Conservation (phyloP, 805 yeast species). For the Wickerhamomyces bovis region DNA sequence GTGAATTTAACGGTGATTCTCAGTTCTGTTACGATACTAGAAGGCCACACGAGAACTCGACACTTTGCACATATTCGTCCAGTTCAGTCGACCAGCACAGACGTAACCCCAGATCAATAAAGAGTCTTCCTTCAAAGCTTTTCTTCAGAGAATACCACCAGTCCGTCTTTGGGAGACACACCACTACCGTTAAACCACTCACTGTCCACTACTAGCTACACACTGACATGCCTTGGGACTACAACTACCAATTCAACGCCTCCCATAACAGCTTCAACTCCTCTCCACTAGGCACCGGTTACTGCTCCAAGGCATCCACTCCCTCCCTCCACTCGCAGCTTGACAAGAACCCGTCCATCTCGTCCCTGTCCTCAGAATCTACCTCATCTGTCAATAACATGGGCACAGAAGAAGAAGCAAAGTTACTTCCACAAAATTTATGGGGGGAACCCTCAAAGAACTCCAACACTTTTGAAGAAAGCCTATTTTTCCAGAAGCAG, state of each 20-base stretch:
- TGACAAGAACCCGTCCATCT: constrained; percentile 2
- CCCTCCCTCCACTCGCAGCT: neutral
- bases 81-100: neutral
- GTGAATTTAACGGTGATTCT: neutral
- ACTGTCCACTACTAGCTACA: neutral
- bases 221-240: constrained; percentile 21
- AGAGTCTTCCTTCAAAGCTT: neutral
- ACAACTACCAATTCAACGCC: constrained; percentile 8
- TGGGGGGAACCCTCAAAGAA: constrained; percentile 24
- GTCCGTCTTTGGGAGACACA: too few species aligned
- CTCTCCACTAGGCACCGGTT: neutral
- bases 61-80: neutral
- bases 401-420: constrained; percentile 13
- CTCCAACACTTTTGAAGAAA: constrained; percentile 10
- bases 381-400: constrained; percentile 2
- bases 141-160: neutral
- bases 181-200: neutral
- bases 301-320: neutral
- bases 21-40: neutral
- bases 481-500: constrained; percentile 11
- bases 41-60: neutral
- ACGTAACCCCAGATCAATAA: neutral
- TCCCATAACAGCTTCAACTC: neutral
- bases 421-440: constrained; percentile 29
- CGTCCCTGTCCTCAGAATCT: constrained; percentile 6